Evolutionary conservation across 371 early-diverging fungal genomes (phyloP).

Genomic region (Mortierella sp.): DNA sequence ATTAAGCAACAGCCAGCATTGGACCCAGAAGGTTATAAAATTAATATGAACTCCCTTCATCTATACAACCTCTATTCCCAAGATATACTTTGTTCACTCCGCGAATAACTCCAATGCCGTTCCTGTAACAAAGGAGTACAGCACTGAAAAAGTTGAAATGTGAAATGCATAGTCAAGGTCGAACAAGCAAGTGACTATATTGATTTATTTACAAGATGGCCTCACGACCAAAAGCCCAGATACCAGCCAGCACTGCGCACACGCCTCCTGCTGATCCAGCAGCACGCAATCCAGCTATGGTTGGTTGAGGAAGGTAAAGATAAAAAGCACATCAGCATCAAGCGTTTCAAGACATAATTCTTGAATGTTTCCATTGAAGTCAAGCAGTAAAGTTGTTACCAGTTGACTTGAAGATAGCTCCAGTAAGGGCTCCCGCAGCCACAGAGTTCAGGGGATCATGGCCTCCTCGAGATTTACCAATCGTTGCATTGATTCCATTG

Average conservation of each 20-base stretch:
- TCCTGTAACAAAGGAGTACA: too few relatives aligned
- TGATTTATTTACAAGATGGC: constrained; percentile 8
- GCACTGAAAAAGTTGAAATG: too few relatives aligned
- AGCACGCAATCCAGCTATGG: constrained; percentile 61
- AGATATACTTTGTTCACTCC: too few relatives aligned
- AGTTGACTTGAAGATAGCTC: constrained; percentile 83
- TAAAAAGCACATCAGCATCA: not conserved
- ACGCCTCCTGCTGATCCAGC: constrained; percentile 69
- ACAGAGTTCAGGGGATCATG: constrained; percentile 78
- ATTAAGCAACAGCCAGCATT: too few relatives aligned
- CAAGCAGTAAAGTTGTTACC: constrained; percentile 21
- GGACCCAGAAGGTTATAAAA: too few relatives aligned
- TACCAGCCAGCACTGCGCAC: constrained; percentile 68
- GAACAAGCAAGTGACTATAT: too few relatives aligned
- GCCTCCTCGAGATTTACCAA: constrained; percentile 72
- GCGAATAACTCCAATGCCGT: too few relatives aligned
- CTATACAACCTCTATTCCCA: too few relatives aligned
- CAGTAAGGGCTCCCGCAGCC: constrained; percentile 82
- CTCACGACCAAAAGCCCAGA: constrained; percentile 44
- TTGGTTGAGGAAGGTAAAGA: not conserved
- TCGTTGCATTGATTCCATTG: constrained; percentile 78
- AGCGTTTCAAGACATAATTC: not conserved
- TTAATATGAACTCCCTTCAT: too few relatives aligned
- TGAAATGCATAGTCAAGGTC: too few relatives aligned
- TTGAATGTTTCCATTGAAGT: not conserved